phyloP scores from a whole-genome alignment of 305 asterid species.

The Rubia peregrina region DNA sequence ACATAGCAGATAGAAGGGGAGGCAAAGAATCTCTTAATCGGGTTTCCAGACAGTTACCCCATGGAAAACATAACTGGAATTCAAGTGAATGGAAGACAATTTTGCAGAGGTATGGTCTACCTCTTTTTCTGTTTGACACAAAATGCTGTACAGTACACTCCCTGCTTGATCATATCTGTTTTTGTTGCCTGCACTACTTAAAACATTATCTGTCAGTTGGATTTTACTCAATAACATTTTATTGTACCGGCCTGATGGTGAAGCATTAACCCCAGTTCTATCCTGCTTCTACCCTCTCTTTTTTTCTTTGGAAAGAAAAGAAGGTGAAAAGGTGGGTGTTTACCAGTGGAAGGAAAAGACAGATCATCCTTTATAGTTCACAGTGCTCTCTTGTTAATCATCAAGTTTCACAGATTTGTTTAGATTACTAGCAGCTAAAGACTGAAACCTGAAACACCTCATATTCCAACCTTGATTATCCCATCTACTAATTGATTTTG shows the following conservation, averaged over 20 bases:
- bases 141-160: not conserved
- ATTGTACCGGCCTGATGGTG: not conserved
- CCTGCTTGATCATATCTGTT: not conserved
- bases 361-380: not conserved
- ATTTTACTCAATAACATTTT: not conserved
- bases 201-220: not conserved
- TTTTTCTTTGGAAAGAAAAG: not conserved
- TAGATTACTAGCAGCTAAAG: not conserved
- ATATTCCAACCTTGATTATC: not conserved
- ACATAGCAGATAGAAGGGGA: conserved; percentile 41
- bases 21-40: conserved; percentile 27
- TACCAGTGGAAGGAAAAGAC: no score
- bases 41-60: conserved; percentile 20
- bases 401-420: not conserved
- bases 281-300: not conserved
- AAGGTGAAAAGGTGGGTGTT: not conserved
- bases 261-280: not conserved
- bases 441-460: not conserved
- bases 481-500: not conserved
- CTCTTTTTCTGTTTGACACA: not conserved
- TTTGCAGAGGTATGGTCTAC: conserved; percentile 50
- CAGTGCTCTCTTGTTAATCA: not conserved
- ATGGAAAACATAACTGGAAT: conserved; percentile 28
- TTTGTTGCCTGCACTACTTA: not conserved
- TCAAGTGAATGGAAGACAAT: conserved; percentile 57